Percentiles rank a stretch among this genome's conserved stretches.
phyloP scores from a whole-genome alignment of 2,329 filamentous ascomycete species.

The Arthrobotrys sinensis region DNA sequence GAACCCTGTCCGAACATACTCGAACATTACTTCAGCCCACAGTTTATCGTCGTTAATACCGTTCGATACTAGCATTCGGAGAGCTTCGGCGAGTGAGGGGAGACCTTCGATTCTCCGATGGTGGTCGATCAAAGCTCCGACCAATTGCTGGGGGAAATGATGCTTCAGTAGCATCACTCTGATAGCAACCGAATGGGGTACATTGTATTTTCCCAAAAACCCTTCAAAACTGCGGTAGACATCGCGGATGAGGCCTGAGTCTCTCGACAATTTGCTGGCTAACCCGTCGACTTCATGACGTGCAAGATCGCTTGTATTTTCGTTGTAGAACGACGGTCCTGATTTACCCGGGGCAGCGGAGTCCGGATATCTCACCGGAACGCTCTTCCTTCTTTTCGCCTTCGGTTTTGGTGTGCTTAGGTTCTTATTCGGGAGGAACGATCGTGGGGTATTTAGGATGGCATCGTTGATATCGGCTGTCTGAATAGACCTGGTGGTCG shows the following conservation, averaged over 20 bases:
- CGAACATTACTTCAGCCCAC: slow-evolving; percentile 59
- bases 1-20: slow-evolving; percentile 46
- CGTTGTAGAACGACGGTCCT: slow-evolving; percentile 3
- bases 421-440: background rate
- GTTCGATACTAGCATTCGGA: slow-evolving; percentile 27
- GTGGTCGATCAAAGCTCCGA: slow-evolving; percentile 31
- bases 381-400: background rate
- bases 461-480: slow-evolving; percentile 17
- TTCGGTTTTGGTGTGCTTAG: slow-evolving; percentile 1
- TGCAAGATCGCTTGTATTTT: background rate
- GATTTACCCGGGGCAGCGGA: background rate
- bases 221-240: slow-evolving; percentile 36
- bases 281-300: slow-evolving; percentile 22
- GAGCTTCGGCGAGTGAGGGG: slow-evolving; percentile 43
- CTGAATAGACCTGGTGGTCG: slow-evolving; percentile 26
- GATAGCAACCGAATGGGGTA: slow-evolving; percentile 4
- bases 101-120: slow-evolving; percentile 39
- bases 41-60: slow-evolving; percentile 50
- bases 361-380: background rate
- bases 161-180: slow-evolving; percentile 45
- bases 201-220: slow-evolving; percentile 31
- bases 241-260: slow-evolving; percentile 24
- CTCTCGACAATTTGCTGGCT: slow-evolving; percentile 16
- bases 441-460: background rate
- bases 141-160: slow-evolving; percentile 23